phyloP scores from a whole-genome alignment of 2,329 filamentous ascomycete genomes.

The Saccharata proteae region DNA sequence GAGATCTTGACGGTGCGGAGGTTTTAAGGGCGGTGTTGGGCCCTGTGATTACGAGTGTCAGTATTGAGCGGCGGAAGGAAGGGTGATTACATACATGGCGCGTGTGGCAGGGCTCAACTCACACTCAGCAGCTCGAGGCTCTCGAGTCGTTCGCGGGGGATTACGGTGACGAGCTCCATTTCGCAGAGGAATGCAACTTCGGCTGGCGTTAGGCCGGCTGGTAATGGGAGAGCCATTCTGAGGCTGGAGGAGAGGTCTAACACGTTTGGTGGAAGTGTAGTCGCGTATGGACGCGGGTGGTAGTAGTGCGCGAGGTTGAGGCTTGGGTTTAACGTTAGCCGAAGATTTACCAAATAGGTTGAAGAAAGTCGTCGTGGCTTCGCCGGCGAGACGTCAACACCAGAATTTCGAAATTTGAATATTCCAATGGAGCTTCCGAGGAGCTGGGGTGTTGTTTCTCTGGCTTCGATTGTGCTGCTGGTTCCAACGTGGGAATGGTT shows the following conservation, averaged over 20 bases:
- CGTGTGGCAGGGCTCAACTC: conserved; percentile 38
- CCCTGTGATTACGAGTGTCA: conserved; percentile 48
- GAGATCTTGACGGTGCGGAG: conserved; percentile 65
- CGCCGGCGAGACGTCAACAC: too few relatives aligned
- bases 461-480: conserved; percentile 7
- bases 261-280: conserved; percentile 7
- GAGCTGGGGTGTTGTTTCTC: too few relatives aligned
- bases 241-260: conserved; percentile 11
- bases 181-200: conserved; percentile 93
- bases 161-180: conserved; percentile 90
- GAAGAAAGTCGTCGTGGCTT: too few relatives aligned
- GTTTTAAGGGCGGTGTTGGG: conserved; percentile 60
- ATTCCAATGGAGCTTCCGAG: too few relatives aligned
- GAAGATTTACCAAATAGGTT: too few relatives aligned
- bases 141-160: conserved; percentile 83
- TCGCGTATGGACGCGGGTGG: conserved; percentile 13
- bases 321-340: too few relatives aligned
- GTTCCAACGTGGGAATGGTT: conserved; percentile 26
- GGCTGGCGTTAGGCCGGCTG: conserved; percentile 61
- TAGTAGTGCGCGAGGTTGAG: conserved; percentile 4
- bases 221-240: conserved; percentile 49
- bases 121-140: conserved; percentile 76
- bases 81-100: conserved; percentile 6
- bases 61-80: not conserved
- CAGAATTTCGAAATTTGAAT: too few relatives aligned